Percentiles rank a stretch among this genome's conserved stretches.
These are phyloP conservation scores for Penicillium soppii DNA, from an alignment of 495 filamentous ascomycete genomes.

Conservation along the genomic window DNA sequence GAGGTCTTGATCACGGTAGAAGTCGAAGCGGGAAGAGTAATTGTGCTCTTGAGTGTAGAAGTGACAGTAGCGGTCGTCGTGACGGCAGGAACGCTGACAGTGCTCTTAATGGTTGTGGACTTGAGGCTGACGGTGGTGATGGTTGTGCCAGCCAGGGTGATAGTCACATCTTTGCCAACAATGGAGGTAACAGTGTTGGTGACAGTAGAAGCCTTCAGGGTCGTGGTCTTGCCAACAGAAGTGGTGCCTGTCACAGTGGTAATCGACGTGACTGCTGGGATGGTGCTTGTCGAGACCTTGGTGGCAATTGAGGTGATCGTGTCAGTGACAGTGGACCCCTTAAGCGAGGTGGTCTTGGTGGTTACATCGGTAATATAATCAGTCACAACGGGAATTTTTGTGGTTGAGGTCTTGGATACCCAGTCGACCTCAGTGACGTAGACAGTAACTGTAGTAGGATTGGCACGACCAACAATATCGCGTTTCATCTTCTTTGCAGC, in stretches of 20 bases:
- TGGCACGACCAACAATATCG: not conserved
- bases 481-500: slow-evolving; percentile 2
- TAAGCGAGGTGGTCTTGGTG: slow-evolving; percentile 4
- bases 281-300: not conserved
- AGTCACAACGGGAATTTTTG: not conserved
- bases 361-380: slow-evolving; percentile 2
- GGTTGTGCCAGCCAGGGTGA: not conserved
- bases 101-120: slow-evolving; percentile 3
- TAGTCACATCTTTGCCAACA: not conserved
- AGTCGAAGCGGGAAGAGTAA: slow-evolving; percentile 6
- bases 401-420: not conserved
- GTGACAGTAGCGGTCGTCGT: not conserved
- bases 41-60: slow-evolving; percentile 9
- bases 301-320: slow-evolving; percentile 4
- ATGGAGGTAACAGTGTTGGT: not conserved
- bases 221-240: slow-evolving; percentile 7
- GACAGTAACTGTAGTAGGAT: not conserved
- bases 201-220: slow-evolving; percentile 6
- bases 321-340: slow-evolving; percentile 1
- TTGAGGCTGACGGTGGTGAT: slow-evolving; percentile 3
- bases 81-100: not conserved
- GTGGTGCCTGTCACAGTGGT: not conserved
- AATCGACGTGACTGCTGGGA: slow-evolving; percentile 1
- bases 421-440: slow-evolving; percentile 2
- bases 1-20: slow-evolving; percentile 8